Conservation (phyloP, 208 protist genomes). For the Leishmania arabica region DNA sequence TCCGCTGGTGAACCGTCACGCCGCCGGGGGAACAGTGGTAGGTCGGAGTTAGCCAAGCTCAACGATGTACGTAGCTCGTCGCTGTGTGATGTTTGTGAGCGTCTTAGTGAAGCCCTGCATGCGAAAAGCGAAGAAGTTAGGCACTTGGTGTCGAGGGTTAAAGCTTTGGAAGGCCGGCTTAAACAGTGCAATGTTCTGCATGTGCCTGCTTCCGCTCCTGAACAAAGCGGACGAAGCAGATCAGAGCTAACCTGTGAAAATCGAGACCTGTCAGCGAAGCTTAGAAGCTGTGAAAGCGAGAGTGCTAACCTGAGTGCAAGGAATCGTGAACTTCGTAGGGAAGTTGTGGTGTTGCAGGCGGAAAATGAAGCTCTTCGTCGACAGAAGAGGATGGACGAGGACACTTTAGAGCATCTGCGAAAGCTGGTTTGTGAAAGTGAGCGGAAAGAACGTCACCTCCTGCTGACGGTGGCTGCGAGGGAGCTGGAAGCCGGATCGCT, state of each 20-base stretch:
- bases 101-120: background rate
- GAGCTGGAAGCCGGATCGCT: slow-evolving; percentile 1
- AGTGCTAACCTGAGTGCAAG: background rate
- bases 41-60: background rate
- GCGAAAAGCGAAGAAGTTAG: background rate
- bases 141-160: background rate
- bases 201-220: background rate
- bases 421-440: slow-evolving; percentile 6
- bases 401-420: slow-evolving; percentile 7
- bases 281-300: background rate
- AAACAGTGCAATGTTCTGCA: background rate
- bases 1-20: background rate
- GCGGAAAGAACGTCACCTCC: slow-evolving; percentile 1
- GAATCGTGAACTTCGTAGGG: slow-evolving; percentile 9
- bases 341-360: slow-evolving; percentile 18
- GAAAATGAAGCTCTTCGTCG: slow-evolving; percentile 24
- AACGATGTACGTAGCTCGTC: background rate
- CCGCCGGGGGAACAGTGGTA: background rate
- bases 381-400: slow-evolving; percentile 15
- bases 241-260: background rate
- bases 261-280: too few species aligned
- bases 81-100: background rate
- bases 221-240: background rate
- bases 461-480: background rate
- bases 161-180: background rate